phyloP scores from a whole-genome alignment of 805 yeast genomes.

The Metschnikowia koreensis region DNA sequence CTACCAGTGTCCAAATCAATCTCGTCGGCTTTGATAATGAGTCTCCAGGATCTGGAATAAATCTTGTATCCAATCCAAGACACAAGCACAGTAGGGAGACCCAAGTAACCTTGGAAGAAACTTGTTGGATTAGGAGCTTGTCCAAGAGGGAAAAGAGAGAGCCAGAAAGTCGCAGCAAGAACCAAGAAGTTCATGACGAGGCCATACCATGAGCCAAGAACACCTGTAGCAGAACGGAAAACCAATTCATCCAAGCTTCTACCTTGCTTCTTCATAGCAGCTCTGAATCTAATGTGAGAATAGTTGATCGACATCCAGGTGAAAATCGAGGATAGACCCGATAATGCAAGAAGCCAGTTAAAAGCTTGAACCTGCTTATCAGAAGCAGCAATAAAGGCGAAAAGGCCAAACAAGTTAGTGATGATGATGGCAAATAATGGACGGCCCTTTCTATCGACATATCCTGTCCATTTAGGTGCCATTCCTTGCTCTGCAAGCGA shows the following conservation, averaged over 20 bases:
- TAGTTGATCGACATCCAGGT: conserved; percentile 44
- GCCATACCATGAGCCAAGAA: conserved; percentile 26
- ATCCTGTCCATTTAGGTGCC: conserved; percentile 35
- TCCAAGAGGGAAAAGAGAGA: conserved; percentile 28
- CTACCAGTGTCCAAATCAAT: conserved; percentile 30
- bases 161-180: conserved; percentile 28
- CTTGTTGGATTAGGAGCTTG: conserved; percentile 19
- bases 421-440: conserved; percentile 38
- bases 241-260: conserved; percentile 49
- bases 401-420: conserved; percentile 34
- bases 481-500: conserved; percentile 41
- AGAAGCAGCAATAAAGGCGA: conserved; percentile 42
- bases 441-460: conserved; percentile 40
- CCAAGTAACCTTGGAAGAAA: conserved; percentile 29
- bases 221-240: conserved; percentile 50
- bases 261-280: conserved; percentile 41
- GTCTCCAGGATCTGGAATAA: conserved; percentile 20
- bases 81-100: conserved; percentile 23
- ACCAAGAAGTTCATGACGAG: conserved; percentile 23
- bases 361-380: conserved; percentile 38
- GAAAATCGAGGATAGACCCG: conserved; percentile 42
- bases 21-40: conserved; percentile 20
- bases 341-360: conserved; percentile 42
- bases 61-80: conserved; percentile 26
- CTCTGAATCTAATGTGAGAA: conserved; percentile 42